These are phyloP conservation scores for Zasmidium cellare DNA, from an alignment of 2,329 filamentous ascomycete species.

Conservation along the genomic window DNA sequence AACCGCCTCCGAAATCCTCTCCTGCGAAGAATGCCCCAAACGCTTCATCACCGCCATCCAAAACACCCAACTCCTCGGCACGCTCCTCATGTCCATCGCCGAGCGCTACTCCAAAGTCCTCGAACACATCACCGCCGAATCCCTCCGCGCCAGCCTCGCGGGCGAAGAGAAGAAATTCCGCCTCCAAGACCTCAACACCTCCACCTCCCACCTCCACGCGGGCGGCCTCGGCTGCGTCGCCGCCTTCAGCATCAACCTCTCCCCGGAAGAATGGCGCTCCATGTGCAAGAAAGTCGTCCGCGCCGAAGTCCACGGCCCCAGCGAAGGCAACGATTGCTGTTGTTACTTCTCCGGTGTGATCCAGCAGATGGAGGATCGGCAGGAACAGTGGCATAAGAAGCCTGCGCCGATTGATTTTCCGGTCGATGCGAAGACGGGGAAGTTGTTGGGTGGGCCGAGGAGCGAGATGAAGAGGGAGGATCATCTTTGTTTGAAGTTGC, in stretches of 20 bases:
- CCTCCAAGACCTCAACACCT: slow-evolving; percentile 43
- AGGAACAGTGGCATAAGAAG: slow-evolving; percentile 42
- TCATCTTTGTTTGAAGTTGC: slow-evolving; percentile 34
- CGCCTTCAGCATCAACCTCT: slow-evolving; percentile 47
- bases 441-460: slow-evolving; percentile 5
- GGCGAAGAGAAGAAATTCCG: slow-evolving; percentile 43
- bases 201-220: slow-evolving; percentile 44
- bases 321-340: slow-evolving; percentile 27
- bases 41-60: slow-evolving; percentile 45
- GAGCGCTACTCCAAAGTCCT: slow-evolving; percentile 46
- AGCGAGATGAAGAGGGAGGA: slow-evolving; percentile 23
- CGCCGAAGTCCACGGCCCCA: slow-evolving; percentile 43
- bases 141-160: slow-evolving; percentile 30
- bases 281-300: slow-evolving; percentile 48
- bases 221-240: slow-evolving; percentile 44
- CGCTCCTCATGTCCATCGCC: slow-evolving; percentile 43
- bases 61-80: slow-evolving; percentile 45
- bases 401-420: slow-evolving; percentile 26
- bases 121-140: slow-evolving; percentile 41
- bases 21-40: slow-evolving; percentile 45
- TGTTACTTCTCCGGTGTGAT: slow-evolving; percentile 39
- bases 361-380: slow-evolving; percentile 42
- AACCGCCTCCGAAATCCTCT: slow-evolving; percentile 40
- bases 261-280: slow-evolving; percentile 43
- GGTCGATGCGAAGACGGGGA: slow-evolving; percentile 8